Evolutionary conservation across 805 yeast species (phyloP).

Genomic region (Suhomyces sp.): DNA sequence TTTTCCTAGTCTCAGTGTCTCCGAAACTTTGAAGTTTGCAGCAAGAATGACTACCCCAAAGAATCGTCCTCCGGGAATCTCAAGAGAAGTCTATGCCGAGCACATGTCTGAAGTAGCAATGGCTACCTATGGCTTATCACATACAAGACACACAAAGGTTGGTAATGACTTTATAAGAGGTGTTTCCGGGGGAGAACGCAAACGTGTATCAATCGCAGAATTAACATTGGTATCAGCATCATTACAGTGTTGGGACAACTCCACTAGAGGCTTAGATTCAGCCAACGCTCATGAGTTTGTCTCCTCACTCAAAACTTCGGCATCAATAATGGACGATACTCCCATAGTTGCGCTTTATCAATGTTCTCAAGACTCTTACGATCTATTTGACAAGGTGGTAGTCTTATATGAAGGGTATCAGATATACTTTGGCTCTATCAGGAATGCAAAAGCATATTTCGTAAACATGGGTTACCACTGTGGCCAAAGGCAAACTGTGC

Average conservation of each 20-base stretch:
- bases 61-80: constrained; percentile 58
- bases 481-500: constrained; percentile 64
- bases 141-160: constrained; percentile 57
- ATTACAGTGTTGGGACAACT: constrained; percentile 48
- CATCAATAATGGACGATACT: constrained; percentile 23
- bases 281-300: constrained; percentile 30
- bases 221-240: constrained; percentile 24
- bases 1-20: constrained; percentile 67
- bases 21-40: constrained; percentile 62
- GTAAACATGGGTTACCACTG: constrained; percentile 61
- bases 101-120: constrained; percentile 44
- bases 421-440: constrained; percentile 46
- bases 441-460: constrained; percentile 49
- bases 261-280: constrained; percentile 30
- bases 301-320: constrained; percentile 26
- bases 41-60: constrained; percentile 62
- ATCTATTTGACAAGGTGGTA: constrained; percentile 47
- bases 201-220: constrained; percentile 30
- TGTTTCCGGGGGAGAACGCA: constrained; percentile 31
- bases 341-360: constrained; percentile 29
- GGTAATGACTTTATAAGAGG: constrained; percentile 55
- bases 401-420: constrained; percentile 49
- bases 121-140: constrained; percentile 50
- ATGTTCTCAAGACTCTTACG: constrained; percentile 41
- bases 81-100: constrained; percentile 35